Conservation (phyloP, 208 protist genomes). For the Endotrypanum monterogeii region DNA sequence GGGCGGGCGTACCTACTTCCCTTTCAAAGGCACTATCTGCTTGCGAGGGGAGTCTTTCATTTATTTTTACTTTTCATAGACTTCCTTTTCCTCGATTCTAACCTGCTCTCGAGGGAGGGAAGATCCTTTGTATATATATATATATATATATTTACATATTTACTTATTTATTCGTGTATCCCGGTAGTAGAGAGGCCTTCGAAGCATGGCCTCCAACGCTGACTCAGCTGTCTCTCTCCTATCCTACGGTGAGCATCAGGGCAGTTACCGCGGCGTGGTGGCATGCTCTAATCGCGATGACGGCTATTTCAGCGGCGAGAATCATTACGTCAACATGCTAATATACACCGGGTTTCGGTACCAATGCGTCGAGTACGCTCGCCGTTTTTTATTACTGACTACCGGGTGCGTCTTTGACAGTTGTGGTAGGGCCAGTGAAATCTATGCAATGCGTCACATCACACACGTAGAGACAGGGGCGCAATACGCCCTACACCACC, state of each 20-base stretch:
- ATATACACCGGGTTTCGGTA: conserved; percentile 82
- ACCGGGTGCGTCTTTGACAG: conserved; percentile 73
- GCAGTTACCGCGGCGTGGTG: conserved; percentile 67
- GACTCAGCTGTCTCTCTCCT: conserved; percentile 21
- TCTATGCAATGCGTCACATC: conserved; percentile 67
- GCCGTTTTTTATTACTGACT: conserved; percentile 73
- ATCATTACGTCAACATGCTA: conserved; percentile 64
- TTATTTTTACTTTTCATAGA: no score
- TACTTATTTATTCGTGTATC: no score
- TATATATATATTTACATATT: no score
- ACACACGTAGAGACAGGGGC: conserved; percentile 65
- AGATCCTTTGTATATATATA: no score
- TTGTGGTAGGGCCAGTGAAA: conserved; percentile 67
- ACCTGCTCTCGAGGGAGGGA: no score
- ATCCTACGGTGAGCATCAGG: conserved; percentile 67
- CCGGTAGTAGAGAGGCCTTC: no score
- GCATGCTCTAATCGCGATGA: conserved; percentile 78
- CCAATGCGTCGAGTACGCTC: conserved; percentile 83
- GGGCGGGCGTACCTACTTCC: no score
- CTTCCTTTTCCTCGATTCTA: no score
- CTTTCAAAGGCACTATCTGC: no score
- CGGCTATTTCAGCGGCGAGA: conserved; percentile 83
- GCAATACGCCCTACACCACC: conserved; percentile 42
- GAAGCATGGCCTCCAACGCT: not conserved
- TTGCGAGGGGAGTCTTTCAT: no score